Evolutionary conservation across 352 stramenopile species (phyloP), one percentile per base, ranked within the genome.

Genomic region (Globisporangium lucens): DNA sequence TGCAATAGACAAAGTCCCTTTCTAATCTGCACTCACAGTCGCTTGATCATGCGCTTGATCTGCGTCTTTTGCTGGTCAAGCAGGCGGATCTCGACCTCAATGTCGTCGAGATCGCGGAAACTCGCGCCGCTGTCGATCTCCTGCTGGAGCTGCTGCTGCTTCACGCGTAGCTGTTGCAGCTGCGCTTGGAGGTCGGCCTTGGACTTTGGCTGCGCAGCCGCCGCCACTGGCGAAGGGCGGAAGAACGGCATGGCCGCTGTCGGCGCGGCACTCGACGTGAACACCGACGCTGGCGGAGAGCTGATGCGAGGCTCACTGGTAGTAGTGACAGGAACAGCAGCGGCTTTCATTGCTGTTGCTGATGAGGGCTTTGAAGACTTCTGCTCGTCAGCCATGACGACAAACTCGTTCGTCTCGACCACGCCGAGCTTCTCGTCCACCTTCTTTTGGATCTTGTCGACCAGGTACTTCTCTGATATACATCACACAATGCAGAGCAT

Each of bases 31-130:
- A 51, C 4, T 74, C 72, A 87, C 68, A 86, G 47, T 9, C 60
- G 58, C 67, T 83, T 83, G 66, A 87, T 74, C 68, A 74, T 70
- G 27, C 63, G 64, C 71, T 87, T 86, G 36, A 88, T 20, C 56
- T 88, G 74, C 22, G 75, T 75, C 60, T 87, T 89, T 65, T 88
- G 71, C 61, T 81, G 63, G 52, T 89, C 81, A 22, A 88, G 71
- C 72, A 86, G 74, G 56, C 72, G 76, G 33, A 89, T 71, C 47
- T 88, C 70, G 41, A 80, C 71, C 62, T 85, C 76, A 27, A 83
- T 60, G 47, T 87, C 76, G 24, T 85, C 76, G 38, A 72, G 65
- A 17, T 51, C 63, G 12, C 46, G 58, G 38, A 58, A 69, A 15
- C 46, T 64, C 10, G n/a, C 33, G 33, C 67, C 71, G 20, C 57